A percentile compares a stretch with the other conserved stretches of the same genome.
These are phyloP conservation scores for Dendrostoma leiphaemia DNA, from an alignment of 2,329 filamentous ascomycete genomes.

Conservation along the genomic window DNA sequence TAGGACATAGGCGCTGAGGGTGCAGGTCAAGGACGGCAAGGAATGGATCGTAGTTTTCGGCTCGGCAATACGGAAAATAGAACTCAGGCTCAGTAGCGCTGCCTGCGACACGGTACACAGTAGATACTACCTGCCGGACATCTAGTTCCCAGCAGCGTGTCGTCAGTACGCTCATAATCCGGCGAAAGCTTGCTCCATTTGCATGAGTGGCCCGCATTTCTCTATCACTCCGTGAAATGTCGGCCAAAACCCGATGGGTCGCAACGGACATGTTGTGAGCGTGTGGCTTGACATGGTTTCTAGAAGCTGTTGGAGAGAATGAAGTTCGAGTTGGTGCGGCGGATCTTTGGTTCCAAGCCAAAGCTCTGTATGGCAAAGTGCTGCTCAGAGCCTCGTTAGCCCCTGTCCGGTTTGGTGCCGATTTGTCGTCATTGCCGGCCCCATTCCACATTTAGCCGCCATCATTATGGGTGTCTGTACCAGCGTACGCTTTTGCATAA, in stretches of 20 bases:
- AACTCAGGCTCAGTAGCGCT: no score
- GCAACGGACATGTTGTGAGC: neutral
- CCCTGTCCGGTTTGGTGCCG: neutral
- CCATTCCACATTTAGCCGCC: conserved; percentile 3
- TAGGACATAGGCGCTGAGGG: neutral
- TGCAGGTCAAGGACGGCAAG: neutral
- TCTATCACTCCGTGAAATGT: neutral
- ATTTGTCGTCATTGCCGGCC: conserved; percentile 12
- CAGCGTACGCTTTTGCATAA: neutral
- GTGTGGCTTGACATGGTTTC: neutral
- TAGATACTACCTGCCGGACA: neutral
- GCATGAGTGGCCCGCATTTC: neutral
- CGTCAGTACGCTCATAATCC: neutral
- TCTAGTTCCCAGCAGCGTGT: neutral
- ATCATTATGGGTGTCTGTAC: conserved; percentile 4
- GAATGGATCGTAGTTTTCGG: no score
- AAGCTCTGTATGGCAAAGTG: neutral
- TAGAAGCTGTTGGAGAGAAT: neutral
- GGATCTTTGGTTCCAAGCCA: neutral
- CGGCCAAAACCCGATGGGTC: neutral
- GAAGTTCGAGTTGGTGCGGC: neutral
- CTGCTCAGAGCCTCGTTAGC: neutral
- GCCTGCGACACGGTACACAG: neutral
- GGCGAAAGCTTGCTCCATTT: neutral
- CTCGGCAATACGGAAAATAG: no score